phyloP scores from a whole-genome alignment of 768 basidiomycete species.

The Daedalea quercina region DNA sequence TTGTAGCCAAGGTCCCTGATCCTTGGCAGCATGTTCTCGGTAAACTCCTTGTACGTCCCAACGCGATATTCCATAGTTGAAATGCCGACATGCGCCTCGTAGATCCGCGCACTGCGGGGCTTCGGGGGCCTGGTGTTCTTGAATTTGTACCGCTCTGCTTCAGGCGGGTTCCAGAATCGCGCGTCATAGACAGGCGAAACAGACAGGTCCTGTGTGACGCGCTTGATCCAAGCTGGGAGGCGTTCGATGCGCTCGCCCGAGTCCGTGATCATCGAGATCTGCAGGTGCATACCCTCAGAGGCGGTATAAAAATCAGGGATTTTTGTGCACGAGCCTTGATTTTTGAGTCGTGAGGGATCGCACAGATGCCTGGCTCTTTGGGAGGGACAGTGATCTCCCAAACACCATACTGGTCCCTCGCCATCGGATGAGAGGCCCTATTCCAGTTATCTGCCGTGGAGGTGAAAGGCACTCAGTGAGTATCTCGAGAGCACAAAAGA shows the following conservation, averaged over 20 bases:
- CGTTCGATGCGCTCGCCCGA: slow-evolving; percentile 81
- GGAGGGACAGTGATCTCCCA: slow-evolving; percentile 84
- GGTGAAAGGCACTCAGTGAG: slow-evolving; percentile 4
- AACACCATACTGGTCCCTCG: slow-evolving; percentile 75
- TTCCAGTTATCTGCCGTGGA: slow-evolving; percentile 72
- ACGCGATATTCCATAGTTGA: slow-evolving; percentile 83
- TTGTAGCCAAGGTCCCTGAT: slow-evolving; percentile 95
- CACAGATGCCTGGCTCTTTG: slow-evolving; percentile 56
- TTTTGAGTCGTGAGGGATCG: slow-evolving; percentile 93
- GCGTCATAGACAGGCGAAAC: slow-evolving; percentile 93
- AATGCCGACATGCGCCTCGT: slow-evolving; percentile 98
- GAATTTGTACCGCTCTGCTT: slow-evolving; percentile 66
- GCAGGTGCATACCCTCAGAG: background rate
- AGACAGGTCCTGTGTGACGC: slow-evolving; percentile 89
- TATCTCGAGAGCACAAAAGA: background rate
- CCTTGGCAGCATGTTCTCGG: slow-evolving; percentile 71
- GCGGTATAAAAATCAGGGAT: background rate
- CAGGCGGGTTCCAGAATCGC: slow-evolving; percentile 96
- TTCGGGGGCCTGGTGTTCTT: slow-evolving; percentile 69
- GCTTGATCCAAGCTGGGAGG: slow-evolving; percentile 88
- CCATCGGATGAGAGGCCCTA: slow-evolving; percentile 81
- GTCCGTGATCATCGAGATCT: slow-evolving; percentile 92
- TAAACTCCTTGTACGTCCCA: slow-evolving; percentile 96
- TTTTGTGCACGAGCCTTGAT: slow-evolving; percentile 61
- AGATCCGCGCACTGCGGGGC: slow-evolving; percentile 69